Percentiles rank a stretch among this genome's conserved stretches.
Conservation (phyloP, 2,329 filamentous ascomycete genomes). For the Sphaerulina musiva region DNA sequence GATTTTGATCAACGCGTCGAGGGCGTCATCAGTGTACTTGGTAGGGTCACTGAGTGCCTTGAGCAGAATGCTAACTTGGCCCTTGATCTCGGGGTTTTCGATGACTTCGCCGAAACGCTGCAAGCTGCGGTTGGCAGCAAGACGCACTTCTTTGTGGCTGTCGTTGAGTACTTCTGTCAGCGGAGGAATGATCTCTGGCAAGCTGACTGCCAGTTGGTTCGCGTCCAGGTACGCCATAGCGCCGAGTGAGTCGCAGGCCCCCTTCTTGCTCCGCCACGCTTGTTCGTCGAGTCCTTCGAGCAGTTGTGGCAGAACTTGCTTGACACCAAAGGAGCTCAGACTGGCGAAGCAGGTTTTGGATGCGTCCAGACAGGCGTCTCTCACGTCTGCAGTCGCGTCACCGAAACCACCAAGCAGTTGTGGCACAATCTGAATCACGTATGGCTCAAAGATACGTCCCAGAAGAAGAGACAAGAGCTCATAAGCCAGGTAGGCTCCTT, state of each 20-base stretch:
- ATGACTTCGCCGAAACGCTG: slow-evolving; percentile 99
- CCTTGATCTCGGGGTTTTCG: slow-evolving; percentile 93
- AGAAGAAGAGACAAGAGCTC: slow-evolving; percentile 83
- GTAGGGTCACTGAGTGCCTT: slow-evolving; percentile 97
- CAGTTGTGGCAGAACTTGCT: slow-evolving; percentile 84
- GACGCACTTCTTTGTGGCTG: slow-evolving; percentile 93
- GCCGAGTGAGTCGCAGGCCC: slow-evolving; percentile 89
- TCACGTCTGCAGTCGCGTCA: slow-evolving; percentile 78
- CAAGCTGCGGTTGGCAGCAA: slow-evolving; percentile 87
- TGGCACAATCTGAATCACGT: slow-evolving; percentile 90
- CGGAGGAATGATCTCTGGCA: slow-evolving; percentile 95
- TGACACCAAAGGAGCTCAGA: slow-evolving; percentile 91
- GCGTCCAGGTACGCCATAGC: slow-evolving; percentile 98
- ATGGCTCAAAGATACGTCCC: slow-evolving; percentile 86
- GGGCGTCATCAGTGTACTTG: slow-evolving; percentile 89
- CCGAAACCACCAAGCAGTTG: slow-evolving; percentile 85
- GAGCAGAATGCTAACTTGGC: slow-evolving; percentile 79
- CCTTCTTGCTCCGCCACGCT: slow-evolving; percentile 98
- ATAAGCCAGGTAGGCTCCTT: slow-evolving; percentile 82
- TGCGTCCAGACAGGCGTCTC: slow-evolving; percentile 85
- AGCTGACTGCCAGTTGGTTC: slow-evolving; percentile 81
- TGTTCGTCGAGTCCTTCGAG: slow-evolving; percentile 87
- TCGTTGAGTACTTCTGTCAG: slow-evolving; percentile 91
- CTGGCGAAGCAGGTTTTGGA: slow-evolving; percentile 91
- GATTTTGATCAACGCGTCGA: slow-evolving; percentile 94